Evolutionary conservation across 2,329 filamentous ascomycete genomes (phyloP), one percentile per base, ranked within the genome.

Genomic region (Colletotrichum godetiae): DNA sequence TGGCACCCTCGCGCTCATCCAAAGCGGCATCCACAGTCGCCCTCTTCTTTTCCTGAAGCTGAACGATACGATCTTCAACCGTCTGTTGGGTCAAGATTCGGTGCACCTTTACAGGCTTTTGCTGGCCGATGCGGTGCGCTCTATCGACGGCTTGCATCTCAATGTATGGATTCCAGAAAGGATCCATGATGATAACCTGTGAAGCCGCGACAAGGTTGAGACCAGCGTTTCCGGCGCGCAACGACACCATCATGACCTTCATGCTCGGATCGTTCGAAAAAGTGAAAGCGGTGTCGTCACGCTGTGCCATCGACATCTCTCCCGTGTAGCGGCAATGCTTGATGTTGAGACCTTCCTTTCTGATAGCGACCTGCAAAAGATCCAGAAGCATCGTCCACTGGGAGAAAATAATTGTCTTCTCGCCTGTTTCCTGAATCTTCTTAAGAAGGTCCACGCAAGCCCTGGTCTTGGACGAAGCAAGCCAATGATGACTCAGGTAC

Each of bases 111-210:
- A 98, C 95, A 8, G 91, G 85, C 4, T 88, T 88, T 76, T 87
- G 84, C 83, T 98, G 95, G 0, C 95, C 95, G 76, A 98, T 95
- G 11, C 95, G 93, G 82, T 98, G 93, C 2, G 95, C 94, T 27
- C 95, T 93, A 80, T 97, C 95, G 63, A 98, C 92, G 4, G 95
- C 95, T 83, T 98, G 95, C 82, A 95, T 94, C 83, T 98, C 95
- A 61, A 97, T 93, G 79, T 93, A 97, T 0, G 95, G 95, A 75
- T 98, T 98, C 94, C 95, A 98, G 84, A 97, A 97, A 0, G 95
- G 95, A 80, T 98, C 95, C 79, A 97, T 91, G 75, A 98, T 93
- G 81, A 98, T 94, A 76, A 98, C 94, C 75, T 95, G 92, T 1
- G 92, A 94, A 0, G 95, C 95, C 22, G 91, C 90, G 52, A 93